Base-by-base conservation (phyloP, 768 basidiomycete species). In the Atractiella rhizophila region DNA sequence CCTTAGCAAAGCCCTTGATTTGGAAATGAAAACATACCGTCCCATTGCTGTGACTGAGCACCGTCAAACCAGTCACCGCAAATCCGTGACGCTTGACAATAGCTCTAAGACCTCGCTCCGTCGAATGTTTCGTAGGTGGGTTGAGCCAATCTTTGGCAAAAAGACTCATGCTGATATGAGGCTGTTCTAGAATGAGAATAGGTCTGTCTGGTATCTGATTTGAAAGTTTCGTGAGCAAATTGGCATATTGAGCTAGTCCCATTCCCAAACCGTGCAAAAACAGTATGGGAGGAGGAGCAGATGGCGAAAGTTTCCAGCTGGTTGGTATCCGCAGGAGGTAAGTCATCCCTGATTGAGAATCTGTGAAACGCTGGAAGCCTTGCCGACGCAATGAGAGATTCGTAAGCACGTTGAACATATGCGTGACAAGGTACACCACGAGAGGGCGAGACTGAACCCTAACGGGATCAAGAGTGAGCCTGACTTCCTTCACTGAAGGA, bases 251-350 rank as follows among this genome's bases (percentile, higher is more conserved):
- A 2, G 46, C 36, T 12, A 80, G 57, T 3, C 83, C 83, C 36
- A 86, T 65, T 9, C 85, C 85, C 2, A 96, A 69, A 3, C 86
- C 86, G 52, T 91, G 83, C 28, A 82, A 57, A 54, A 85, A 81
- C 13, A 91, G 66, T 28, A 86, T 59, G 0, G 85, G 85, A 30
- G 69, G 67, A 24, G 64, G 65, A 18, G 40, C 37, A 11, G 34
- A 34, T 21, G 45, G 64, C 15, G 56, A 55, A 3, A 69, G 57
- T 33, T 71, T 62, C 79, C 80, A 83, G 12, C 62, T 56, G 7
- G 59, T 51, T 2, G 85, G 83, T 27, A 73, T 61, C 31, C 76
- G 70, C 18, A 83, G 56, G 20, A 83, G 63, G 55, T 57, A 79
- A 70, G 83, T 76, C n/a, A 85, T 60, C 25, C 67, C 73, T 28